These are phyloP conservation scores for Phoma sp. DNA, from an alignment of 2,329 filamentous ascomycete species.

Conservation along the genomic window DNA sequence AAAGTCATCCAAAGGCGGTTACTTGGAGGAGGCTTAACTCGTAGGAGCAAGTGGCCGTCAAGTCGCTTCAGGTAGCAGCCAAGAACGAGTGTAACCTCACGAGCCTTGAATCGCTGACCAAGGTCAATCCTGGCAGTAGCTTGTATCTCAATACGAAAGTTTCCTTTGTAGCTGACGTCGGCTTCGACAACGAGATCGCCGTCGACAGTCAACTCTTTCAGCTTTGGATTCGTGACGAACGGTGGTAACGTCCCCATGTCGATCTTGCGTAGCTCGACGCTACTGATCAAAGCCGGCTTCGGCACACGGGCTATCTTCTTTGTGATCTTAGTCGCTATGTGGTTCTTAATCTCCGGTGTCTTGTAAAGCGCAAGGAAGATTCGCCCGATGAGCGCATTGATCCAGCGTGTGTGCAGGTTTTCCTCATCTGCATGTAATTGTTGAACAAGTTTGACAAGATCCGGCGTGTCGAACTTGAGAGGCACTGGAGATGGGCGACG, in stretches of 20 bases:
- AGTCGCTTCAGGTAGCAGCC: constrained; percentile 84
- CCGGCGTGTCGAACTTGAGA: constrained; percentile 78
- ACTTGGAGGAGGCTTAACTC: constrained; percentile 92
- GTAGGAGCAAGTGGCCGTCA: constrained; percentile 82
- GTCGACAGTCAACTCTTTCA: constrained; percentile 89
- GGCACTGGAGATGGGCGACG: constrained; percentile 67
- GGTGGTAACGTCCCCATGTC: constrained; percentile 87
- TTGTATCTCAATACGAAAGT: constrained; percentile 86
- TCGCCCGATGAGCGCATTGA: constrained; percentile 89
- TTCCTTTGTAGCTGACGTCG: constrained; percentile 87
- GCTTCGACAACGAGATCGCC: constrained; percentile 87
- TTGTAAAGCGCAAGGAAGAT: constrained; percentile 88
- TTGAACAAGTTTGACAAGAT: constrained; percentile 89
- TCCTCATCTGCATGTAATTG: constrained; percentile 90
- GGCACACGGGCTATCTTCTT: constrained; percentile 97
- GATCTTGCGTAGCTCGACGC: constrained; percentile 80
- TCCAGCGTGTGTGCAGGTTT: constrained; percentile 86
- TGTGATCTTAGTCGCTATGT: constrained; percentile 83
- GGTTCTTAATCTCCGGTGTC: constrained; percentile 78
- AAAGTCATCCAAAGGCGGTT: constrained; percentile 98
- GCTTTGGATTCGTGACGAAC: constrained; percentile 83
- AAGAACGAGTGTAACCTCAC: constrained; percentile 87
- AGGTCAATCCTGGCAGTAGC: constrained; percentile 93
- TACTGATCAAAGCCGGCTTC: constrained; percentile 86
- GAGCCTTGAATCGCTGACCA: constrained; percentile 83